These are phyloP conservation scores for Blastobotrys attinorum DNA, from an alignment of 805 yeast species.

Conservation along the genomic window DNA sequence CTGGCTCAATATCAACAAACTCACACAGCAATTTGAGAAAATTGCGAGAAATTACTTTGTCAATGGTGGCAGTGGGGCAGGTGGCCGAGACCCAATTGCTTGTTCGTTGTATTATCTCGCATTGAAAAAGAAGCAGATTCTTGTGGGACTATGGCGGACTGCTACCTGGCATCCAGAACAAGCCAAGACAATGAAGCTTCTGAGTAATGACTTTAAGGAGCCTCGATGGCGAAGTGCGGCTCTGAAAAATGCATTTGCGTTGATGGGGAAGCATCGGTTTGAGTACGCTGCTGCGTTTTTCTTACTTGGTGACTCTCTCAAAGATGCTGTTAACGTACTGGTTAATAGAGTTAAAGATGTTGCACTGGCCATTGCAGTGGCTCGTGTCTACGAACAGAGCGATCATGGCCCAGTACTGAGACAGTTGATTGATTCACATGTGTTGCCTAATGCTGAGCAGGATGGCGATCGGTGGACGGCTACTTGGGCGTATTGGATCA, in stretches of 20 bases:
- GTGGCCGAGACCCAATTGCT: conserved; percentile 59
- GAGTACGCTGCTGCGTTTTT: conserved; percentile 87
- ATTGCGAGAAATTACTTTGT: conserved; percentile 66
- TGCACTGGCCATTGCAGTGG: conserved; percentile 70
- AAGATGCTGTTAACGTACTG: conserved; percentile 71
- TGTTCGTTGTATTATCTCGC: conserved; percentile 76
- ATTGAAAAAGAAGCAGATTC: conserved; percentile 62
- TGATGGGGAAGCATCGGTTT: conserved; percentile 80
- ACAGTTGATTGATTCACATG: conserved; percentile 39
- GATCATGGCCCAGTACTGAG: conserved; percentile 48
- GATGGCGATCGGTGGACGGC: conserved; percentile 74
- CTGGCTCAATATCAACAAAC: conserved; percentile 51
- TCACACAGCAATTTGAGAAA: conserved; percentile 50
- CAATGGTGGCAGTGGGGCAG: conserved; percentile 31
- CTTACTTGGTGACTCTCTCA: conserved; percentile 62
- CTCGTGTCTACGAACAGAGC: conserved; percentile 64
- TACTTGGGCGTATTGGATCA: conserved; percentile 73
- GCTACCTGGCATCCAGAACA: conserved; percentile 70
- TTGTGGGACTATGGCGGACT: conserved; percentile 79
- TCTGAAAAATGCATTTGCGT: conserved; percentile 81
- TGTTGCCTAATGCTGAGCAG: conserved; percentile 50
- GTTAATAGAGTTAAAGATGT: conserved; percentile 59
- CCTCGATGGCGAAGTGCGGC: conserved; percentile 86
- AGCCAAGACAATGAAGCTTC: conserved; percentile 68
- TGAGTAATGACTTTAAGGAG: conserved; percentile 66